phyloP scores from a whole-genome alignment of 179 eudicot genomes.

The Beta macrorhiza region DNA sequence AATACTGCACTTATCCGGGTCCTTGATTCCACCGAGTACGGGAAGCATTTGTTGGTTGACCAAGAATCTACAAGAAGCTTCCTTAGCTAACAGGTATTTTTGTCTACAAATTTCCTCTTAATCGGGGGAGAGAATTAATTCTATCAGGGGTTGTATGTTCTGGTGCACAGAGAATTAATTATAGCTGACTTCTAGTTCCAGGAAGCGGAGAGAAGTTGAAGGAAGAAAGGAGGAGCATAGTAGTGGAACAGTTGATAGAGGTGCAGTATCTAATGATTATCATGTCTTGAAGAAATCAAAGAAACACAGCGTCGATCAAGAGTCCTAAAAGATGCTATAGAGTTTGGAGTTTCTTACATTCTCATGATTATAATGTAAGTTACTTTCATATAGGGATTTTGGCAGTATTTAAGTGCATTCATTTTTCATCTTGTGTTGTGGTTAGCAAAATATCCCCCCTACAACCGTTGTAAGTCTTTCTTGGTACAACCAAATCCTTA shows the following conservation, averaged over 20 bases:
- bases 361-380: constrained; percentile 24
- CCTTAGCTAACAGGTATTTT: constrained; percentile 50
- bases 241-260: constrained; percentile 29
- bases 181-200: constrained; percentile 23
- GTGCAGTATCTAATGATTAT: constrained; percentile 30
- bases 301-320: constrained; percentile 36
- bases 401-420: not conserved
- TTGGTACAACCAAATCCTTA: no score
- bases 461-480: no score
- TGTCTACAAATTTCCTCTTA: constrained; percentile 7
- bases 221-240: constrained; percentile 34
- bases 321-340: constrained; percentile 17
- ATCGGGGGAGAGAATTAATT: no score
- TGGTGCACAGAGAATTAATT: not conserved
- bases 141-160: not conserved
- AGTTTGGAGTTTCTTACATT: not conserved
- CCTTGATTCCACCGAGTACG: constrained; percentile 58
- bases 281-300: constrained; percentile 52
- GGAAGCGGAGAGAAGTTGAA: constrained; percentile 38
- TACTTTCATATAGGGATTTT: not conserved
- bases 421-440: not conserved
- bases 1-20: constrained; percentile 71
- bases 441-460: no score
- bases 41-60: constrained; percentile 66
- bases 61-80: constrained; percentile 42